Conservation (phyloP, 306 rosid genomes). For the barrel medic (Medicago truncatula) region DNA sequence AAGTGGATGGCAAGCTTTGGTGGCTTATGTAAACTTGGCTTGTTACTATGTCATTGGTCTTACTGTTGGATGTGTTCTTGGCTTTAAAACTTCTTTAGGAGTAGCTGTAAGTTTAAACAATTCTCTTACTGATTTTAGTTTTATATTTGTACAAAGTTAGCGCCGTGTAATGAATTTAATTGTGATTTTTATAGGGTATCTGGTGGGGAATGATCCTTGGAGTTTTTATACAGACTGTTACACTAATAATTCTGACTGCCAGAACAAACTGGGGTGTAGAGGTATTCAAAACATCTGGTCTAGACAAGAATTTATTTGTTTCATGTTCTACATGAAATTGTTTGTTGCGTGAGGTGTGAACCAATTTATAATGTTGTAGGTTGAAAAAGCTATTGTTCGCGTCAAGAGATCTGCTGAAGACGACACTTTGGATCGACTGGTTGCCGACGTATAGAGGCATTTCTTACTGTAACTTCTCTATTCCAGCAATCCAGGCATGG, state of each 20-base stretch:
- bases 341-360: neutral
- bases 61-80: slow-evolving; percentile 74
- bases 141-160: neutral
- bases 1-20: slow-evolving; percentile 81
- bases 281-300: slow-evolving; percentile 45
- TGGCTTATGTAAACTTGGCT: slow-evolving; percentile 73
- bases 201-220: slow-evolving; percentile 85
- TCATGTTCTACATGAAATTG: neutral
- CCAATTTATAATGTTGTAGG: slow-evolving; percentile 47
- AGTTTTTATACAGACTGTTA: slow-evolving; percentile 65
- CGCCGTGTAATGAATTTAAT: neutral
- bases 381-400: slow-evolving; percentile 56
- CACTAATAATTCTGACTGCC: slow-evolving; percentile 61
- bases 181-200: slow-evolving; percentile 56
- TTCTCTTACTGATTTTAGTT: neutral
- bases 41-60: slow-evolving; percentile 68
- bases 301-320: neutral
- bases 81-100: slow-evolving; percentile 63
- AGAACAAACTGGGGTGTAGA: slow-evolving; percentile 70
- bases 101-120: slow-evolving; percentile 57
- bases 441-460: slow-evolving; percentile 30
- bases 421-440: slow-evolving; percentile 48
- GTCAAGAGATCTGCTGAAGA: slow-evolving; percentile 53
- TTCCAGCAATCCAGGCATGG: neutral
- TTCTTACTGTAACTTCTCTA: neutral